These are phyloP conservation scores for Teunomyces gatunensis DNA, from an alignment of 805 yeast genomes.

Conservation along the genomic window DNA sequence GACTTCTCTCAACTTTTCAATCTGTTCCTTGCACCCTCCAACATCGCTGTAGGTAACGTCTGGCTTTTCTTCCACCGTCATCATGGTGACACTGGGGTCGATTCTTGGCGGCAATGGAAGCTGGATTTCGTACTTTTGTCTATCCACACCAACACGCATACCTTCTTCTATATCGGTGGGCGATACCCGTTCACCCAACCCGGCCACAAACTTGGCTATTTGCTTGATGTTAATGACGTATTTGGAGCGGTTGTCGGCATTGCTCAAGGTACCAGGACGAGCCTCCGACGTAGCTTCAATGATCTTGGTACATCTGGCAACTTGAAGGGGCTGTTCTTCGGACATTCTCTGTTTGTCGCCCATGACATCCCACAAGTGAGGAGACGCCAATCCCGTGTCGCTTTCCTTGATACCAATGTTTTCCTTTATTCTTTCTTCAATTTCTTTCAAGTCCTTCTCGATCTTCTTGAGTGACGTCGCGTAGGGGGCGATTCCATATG, in stretches of 20 bases:
- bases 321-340: slow-evolving; percentile 95
- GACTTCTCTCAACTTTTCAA: slow-evolving; percentile 93
- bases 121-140: slow-evolving; percentile 95
- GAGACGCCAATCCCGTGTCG: slow-evolving; percentile 97
- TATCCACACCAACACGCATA: slow-evolving; percentile 98
- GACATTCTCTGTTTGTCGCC: slow-evolving; percentile 93
- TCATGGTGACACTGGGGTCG: slow-evolving; percentile 98
- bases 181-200: slow-evolving; percentile 92
- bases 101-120: slow-evolving; percentile 96
- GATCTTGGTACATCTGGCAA: slow-evolving; percentile 97
- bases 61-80: slow-evolving; percentile 99
- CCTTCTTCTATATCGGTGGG: slow-evolving; percentile 99
- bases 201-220: slow-evolving; percentile 96
- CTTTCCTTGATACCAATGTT: slow-evolving; percentile 92
- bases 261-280: slow-evolving; percentile 35
- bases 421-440: slow-evolving; percentile 87
- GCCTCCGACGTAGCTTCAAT: slow-evolving; percentile 57
- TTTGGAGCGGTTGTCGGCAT: slow-evolving; percentile 81
- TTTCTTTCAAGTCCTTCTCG: slow-evolving; percentile 80
- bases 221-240: slow-evolving; percentile 97
- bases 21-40: slow-evolving; percentile 98
- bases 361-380: slow-evolving; percentile 95
- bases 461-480: slow-evolving; percentile 74
- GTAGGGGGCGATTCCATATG: slow-evolving; percentile 98
- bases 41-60: slow-evolving; percentile 98